Percentiles rank a stretch among this genome's conserved stretches.
Evolutionary conservation across 192 early-diverging fungal species (phyloP).

Genomic region (Irineochytrium annulatum): DNA sequence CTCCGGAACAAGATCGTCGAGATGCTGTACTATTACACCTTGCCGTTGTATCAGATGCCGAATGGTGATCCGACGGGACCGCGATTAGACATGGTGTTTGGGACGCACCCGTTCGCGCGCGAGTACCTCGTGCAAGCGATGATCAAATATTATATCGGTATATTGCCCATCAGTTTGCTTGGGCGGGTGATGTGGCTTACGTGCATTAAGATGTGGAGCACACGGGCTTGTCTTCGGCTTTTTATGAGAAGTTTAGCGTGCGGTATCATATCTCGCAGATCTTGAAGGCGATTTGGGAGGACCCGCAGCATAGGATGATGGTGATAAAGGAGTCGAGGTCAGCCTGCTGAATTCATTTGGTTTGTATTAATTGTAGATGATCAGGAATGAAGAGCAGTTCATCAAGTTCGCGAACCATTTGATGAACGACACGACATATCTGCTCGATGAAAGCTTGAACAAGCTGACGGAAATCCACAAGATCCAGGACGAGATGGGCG

Average conservation of each 20-base stretch:
- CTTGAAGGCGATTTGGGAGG: slow-evolving; percentile 75
- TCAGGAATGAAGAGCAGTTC: slow-evolving; percentile 69
- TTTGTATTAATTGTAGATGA: slow-evolving; percentile 1
- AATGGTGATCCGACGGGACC: slow-evolving; percentile 30
- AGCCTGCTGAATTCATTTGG: slow-evolving; percentile 13
- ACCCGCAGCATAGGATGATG: slow-evolving; percentile 65
- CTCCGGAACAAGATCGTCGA: slow-evolving; percentile 92
- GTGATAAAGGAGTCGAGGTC: slow-evolving; percentile 59
- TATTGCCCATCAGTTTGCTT: slow-evolving; percentile 21
- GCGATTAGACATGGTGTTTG: slow-evolving; percentile 51
- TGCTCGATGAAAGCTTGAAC: slow-evolving; percentile 87
- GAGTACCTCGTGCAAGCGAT: slow-evolving; percentile 74
- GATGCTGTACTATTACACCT: slow-evolving; percentile 79
- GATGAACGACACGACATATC: slow-evolving; percentile 94
- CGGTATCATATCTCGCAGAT: slow-evolving; percentile 94
- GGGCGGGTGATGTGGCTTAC: background rate
- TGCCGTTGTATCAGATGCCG: slow-evolving; percentile 54
- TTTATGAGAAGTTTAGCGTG: slow-evolving; percentile 99
- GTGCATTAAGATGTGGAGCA: slow-evolving; percentile 78
- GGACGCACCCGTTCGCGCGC: slow-evolving; percentile 71
- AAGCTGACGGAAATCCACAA: slow-evolving; percentile 81
- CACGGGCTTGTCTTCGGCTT: slow-evolving; percentile 86
- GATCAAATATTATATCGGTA: slow-evolving; percentile 90
- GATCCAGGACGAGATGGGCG: slow-evolving; percentile 74
- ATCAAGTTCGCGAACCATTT: slow-evolving; percentile 83